Evolutionary conservation across 225 moss, liverwort and hornwort genomes (phyloP).

Genomic region (Pseudoscleropodium purum): DNA sequence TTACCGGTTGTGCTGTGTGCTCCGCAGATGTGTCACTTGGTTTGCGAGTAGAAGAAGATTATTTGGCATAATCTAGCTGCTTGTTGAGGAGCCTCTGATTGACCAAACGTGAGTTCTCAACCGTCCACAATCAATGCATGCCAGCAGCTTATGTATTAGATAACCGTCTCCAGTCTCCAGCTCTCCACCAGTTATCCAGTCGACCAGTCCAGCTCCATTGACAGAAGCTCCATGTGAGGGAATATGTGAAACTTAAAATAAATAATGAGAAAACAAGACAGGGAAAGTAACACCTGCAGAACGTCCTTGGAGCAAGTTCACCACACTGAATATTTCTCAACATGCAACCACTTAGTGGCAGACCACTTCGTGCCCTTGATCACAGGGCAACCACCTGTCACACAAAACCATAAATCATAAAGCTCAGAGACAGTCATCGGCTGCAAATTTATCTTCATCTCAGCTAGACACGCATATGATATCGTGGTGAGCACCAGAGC

Average conservation of each 20-base stretch:
- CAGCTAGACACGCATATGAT: background rate
- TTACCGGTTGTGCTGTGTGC: background rate
- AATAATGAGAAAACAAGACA: too few species aligned
- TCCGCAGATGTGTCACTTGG: background rate
- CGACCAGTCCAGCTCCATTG: background rate
- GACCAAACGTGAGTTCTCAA: background rate
- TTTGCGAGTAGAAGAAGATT: background rate
- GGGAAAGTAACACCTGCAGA: background rate
- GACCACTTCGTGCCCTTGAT: constrained; percentile 83
- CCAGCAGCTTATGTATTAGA: background rate
- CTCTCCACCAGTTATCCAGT: background rate
- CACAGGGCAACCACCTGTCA: constrained; percentile 75
- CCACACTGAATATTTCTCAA: constrained; percentile 39
- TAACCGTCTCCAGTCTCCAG: background rate
- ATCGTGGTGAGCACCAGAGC: background rate
- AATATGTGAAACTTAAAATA: background rate
- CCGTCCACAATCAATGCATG: background rate
- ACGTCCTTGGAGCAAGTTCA: background rate
- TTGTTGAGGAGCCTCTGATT: background rate
- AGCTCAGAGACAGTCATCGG: background rate
- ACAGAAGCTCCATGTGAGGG: background rate
- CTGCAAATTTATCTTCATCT: background rate
- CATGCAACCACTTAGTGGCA: constrained; percentile 81
- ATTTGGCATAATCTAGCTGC: background rate
- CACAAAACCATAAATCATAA: background rate